Conservation (phyloP, 2,329 filamentous ascomycete species). For the Tolypocladium endophyticum region DNA sequence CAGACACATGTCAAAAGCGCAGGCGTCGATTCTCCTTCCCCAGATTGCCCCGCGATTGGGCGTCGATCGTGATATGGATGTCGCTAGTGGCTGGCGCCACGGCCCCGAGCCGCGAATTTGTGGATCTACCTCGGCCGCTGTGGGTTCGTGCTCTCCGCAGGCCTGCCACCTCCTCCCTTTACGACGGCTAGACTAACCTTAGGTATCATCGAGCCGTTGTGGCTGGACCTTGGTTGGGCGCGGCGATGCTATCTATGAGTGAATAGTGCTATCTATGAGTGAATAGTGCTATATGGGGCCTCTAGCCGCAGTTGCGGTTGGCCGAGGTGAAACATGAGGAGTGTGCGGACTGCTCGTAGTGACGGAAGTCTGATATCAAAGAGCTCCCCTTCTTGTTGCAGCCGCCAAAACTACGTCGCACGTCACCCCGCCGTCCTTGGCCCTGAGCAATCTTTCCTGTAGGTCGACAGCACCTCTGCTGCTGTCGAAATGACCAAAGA, state of each 20-base stretch:
- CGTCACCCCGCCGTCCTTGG: background rate
- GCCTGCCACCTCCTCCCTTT: background rate
- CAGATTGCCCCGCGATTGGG: background rate
- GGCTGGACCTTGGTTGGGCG: background rate
- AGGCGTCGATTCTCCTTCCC: background rate
- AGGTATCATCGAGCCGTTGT: background rate
- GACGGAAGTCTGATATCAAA: background rate
- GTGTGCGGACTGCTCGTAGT: background rate
- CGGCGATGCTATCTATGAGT: background rate
- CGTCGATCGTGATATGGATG: background rate
- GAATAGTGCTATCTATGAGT: background rate
- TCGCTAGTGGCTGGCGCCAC: background rate
- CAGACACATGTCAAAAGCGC: background rate
- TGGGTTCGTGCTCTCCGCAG: background rate
- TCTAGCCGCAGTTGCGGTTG: background rate
- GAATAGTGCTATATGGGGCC: background rate
- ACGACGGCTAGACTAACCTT: background rate
- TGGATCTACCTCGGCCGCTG: background rate
- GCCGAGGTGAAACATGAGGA: background rate
- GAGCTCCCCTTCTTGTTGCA: background rate
- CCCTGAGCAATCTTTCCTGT: background rate
- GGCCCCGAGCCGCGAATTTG: background rate
- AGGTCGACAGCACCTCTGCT: background rate
- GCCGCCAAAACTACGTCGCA: background rate
- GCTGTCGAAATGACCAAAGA: slow-evolving; percentile 1